phyloP scores from a whole-genome alignment of 1,139 yeast genomes.

The Hemisphaericaspora lyxosophila region DNA sequence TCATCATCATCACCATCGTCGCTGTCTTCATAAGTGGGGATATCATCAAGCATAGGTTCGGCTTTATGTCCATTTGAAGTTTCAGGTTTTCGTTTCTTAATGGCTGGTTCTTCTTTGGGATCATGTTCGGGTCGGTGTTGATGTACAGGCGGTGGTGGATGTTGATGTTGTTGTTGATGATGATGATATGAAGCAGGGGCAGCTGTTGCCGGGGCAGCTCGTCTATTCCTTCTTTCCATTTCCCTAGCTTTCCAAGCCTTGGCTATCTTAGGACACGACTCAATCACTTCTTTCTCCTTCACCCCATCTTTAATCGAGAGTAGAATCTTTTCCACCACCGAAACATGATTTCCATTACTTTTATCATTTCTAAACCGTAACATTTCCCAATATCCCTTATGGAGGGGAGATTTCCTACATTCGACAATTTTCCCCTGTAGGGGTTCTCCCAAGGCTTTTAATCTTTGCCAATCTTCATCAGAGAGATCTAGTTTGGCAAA shows the following conservation, averaged over 20 bases:
- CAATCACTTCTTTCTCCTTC: conserved; percentile 67
- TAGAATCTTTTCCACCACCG: conserved; percentile 78
- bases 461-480: conserved; percentile 78
- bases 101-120: conserved; percentile 11
- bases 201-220: conserved; percentile 1
- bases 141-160: conserved; percentile 7
- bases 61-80: conserved; percentile 15
- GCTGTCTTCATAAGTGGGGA: conserved; percentile 46
- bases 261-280: conserved; percentile 35
- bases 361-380: conserved; percentile 93
- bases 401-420: conserved; percentile 58
- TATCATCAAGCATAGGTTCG: conserved; percentile 25
- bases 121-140: conserved; percentile 8
- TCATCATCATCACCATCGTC: conserved; percentile 28
- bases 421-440: conserved; percentile 90
- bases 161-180: conserved; percentile 5
- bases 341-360: conserved; percentile 77
- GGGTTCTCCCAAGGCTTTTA: conserved; percentile 73
- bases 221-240: conserved; percentile 24
- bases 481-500: conserved; percentile 63
- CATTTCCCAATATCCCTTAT: conserved; percentile 71
- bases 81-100: conserved; percentile 11
- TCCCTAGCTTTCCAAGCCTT: conserved; percentile 39
- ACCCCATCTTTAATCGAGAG: conserved; percentile 88
- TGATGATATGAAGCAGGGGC: conserved; percentile 12